Evolutionary conservation across 345 rosid species (phyloP).

Genomic region (Eutrema japonicum): DNA sequence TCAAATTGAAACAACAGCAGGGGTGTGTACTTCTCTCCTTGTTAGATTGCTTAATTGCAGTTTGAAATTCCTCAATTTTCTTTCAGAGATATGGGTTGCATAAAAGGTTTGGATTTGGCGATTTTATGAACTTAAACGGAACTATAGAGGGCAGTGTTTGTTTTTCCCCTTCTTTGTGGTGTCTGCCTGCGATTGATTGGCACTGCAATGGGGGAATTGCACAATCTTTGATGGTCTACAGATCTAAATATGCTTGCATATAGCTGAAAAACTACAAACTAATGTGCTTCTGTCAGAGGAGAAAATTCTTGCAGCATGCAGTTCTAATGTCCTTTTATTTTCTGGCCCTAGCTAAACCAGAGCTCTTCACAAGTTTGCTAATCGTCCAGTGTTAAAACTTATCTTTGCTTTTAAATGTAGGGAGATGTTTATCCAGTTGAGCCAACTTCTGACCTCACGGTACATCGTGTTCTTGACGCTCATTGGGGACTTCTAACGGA

Average conservation of each 20-base stretch:
- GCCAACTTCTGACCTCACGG: constrained; percentile 48
- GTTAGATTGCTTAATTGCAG: constrained; percentile 26
- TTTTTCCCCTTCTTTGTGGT: not conserved
- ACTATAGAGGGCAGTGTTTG: not conserved
- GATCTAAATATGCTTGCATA: constrained; percentile 19
- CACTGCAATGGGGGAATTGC: constrained; percentile 7
- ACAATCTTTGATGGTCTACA: constrained; percentile 24
- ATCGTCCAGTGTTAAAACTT: constrained; percentile 16
- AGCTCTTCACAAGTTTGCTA: constrained; percentile 9
- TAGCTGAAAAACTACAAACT: constrained; percentile 17
- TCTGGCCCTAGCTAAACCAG: not conserved
- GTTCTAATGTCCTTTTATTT: constrained; percentile 11
- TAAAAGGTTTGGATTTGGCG: constrained; percentile 10
- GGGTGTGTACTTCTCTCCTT: constrained; percentile 57
- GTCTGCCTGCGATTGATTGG: constrained; percentile 27
- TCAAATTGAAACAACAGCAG: constrained; percentile 52
- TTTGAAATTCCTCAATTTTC: constrained; percentile 5
- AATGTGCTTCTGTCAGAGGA: constrained; percentile 1
- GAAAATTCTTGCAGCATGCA: constrained; percentile 24
- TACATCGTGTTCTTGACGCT: constrained; percentile 75
- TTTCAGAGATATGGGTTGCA: constrained; percentile 13
- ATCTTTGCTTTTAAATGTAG: constrained; percentile 44
- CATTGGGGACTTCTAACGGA: constrained; percentile 84
- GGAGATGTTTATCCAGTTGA: constrained; percentile 90
- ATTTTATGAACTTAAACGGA: constrained; percentile 2